These are phyloP conservation scores for Porogramme epimiltina DNA, from an alignment of 1,284 basidiomycete species.

Conservation along the genomic window DNA sequence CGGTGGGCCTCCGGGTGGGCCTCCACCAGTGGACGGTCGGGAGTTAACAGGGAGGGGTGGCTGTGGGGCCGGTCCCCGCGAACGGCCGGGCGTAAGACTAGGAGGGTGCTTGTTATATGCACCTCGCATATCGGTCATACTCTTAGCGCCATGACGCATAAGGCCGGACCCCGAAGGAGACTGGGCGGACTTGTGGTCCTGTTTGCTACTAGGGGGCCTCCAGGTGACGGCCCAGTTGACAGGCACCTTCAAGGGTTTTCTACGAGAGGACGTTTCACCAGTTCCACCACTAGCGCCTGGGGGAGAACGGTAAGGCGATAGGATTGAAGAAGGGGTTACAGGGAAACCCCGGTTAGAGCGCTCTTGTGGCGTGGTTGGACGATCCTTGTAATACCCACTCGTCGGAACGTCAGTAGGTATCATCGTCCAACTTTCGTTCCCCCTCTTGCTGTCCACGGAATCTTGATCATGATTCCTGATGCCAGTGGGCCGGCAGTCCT, in stretches of 20 bases:
- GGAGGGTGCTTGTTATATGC: conserved; percentile 37
- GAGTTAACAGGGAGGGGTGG: conserved; percentile 21
- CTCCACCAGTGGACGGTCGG: conserved; percentile 28
- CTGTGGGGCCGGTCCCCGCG: conserved; percentile 9
- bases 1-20: conserved; percentile 12
- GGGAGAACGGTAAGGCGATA: conserved; percentile 33
- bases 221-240: conserved; percentile 48
- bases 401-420: conserved; percentile 36
- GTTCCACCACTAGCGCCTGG: conserved; percentile 20
- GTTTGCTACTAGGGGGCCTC: conserved; percentile 42
- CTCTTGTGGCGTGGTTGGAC: conserved; percentile 36
- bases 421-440: conserved; percentile 46
- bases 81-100: conserved; percentile 38
- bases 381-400: conserved; percentile 30
- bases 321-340: conserved; percentile 5
- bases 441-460: conserved; percentile 16
- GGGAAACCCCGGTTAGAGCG: conserved; percentile 14
- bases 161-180: conserved; percentile 16
- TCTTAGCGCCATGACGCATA: conserved; percentile 46
- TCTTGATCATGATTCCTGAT: conserved; percentile 10
- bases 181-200: conserved; percentile 19
- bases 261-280: conserved; percentile 21
- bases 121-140: conserved; percentile 57
- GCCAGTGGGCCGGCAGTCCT: conserved; percentile 7
- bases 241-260: conserved; percentile 40